These are phyloP conservation scores for Sporisorium exsertum DNA, from an alignment of 1,284 basidiomycete genomes.

Conservation along the genomic window DNA sequence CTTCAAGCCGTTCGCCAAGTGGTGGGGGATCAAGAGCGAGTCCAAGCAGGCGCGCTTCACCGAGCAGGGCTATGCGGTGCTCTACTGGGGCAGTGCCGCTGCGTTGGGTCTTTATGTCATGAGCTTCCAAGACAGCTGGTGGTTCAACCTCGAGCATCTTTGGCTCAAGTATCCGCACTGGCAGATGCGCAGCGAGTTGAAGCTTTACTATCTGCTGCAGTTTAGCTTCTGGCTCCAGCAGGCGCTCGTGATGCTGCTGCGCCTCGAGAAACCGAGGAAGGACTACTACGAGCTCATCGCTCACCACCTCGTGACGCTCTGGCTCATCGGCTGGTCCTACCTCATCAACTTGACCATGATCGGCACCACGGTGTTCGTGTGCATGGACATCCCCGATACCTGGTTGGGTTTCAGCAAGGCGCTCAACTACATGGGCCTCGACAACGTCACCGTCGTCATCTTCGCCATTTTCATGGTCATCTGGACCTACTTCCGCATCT, in stretches of 20 bases:
- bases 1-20: conserved; percentile 77
- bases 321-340: conserved; percentile 82
- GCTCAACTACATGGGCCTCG: conserved; percentile 66
- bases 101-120: conserved; percentile 76
- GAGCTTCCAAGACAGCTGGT: conserved; percentile 85
- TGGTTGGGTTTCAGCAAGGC: conserved; percentile 75
- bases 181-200: conserved; percentile 86
- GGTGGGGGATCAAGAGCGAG: conserved; percentile 66
- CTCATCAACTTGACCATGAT: conserved; percentile 77
- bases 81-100: conserved; percentile 65
- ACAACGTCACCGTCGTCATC: conserved; percentile 51
- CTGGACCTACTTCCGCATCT: conserved; percentile 88
- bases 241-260: conserved; percentile 83
- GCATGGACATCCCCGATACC: conserved; percentile 95
- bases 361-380: conserved; percentile 91
- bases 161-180: conserved; percentile 68
- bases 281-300: conserved; percentile 87
- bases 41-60: conserved; percentile 62
- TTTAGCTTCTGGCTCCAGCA: conserved; percentile 94
- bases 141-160: conserved; percentile 75
- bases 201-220: conserved; percentile 85
- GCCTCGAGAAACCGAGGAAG: conserved; percentile 92
- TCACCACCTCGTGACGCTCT: conserved; percentile 90
- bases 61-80: conserved; percentile 66
- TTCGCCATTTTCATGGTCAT: conserved; percentile 64